phyloP scores from a whole-genome alignment of 768 basidiomycete genomes.

The Pisolithus albus region DNA sequence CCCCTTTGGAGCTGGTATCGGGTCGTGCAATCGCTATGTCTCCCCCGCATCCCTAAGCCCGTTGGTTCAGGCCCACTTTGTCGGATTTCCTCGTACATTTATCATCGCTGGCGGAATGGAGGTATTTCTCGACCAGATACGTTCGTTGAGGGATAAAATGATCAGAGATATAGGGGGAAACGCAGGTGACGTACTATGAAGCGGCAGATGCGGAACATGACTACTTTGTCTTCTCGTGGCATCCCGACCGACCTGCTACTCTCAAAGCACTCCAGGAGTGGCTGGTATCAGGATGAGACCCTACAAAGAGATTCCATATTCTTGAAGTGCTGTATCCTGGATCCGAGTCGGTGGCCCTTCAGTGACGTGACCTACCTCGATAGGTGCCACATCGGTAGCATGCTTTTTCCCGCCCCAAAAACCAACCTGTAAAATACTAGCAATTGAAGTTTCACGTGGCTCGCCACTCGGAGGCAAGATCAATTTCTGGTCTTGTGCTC shows the following conservation, averaged over 20 bases:
- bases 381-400: no score
- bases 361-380: no score
- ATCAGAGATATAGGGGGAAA: slow-evolving; percentile 35
- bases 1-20: slow-evolving; percentile 40
- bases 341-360: no score
- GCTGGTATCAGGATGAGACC: slow-evolving; percentile 14
- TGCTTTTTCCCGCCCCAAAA: no score
- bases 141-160: slow-evolving; percentile 43
- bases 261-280: slow-evolving; percentile 45
- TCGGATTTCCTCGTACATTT: slow-evolving; percentile 55
- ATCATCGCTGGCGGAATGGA: slow-evolving; percentile 54
- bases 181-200: slow-evolving; percentile 43
- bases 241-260: slow-evolving; percentile 45
- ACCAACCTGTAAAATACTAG: no score
- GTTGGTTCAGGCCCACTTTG: slow-evolving; percentile 35
- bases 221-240: slow-evolving; percentile 42
- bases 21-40: slow-evolving; percentile 45
- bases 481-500: no score
- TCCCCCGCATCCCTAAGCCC: slow-evolving; percentile 49
- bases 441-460: no score
- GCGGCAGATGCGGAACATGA: slow-evolving; percentile 50
- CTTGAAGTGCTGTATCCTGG: no score
- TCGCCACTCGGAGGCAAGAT: no score
- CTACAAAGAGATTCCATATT: no score
- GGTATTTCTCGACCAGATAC: slow-evolving; percentile 46